Conservation (phyloP, 2,329 filamentous ascomycete species). For the Metarhizium robertsii region DNA sequence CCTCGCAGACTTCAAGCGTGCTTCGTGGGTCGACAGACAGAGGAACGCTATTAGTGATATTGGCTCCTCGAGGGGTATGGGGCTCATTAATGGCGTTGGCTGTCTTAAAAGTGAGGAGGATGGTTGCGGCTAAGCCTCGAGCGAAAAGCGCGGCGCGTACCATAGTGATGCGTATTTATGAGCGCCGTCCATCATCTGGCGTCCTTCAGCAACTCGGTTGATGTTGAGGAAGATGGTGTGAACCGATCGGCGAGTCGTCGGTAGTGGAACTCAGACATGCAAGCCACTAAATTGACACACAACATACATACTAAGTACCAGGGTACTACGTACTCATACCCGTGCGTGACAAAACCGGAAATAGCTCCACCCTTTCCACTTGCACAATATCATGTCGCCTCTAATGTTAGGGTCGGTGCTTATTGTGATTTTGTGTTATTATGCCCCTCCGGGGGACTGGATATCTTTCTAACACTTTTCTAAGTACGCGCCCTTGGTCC, state of each 20-base stretch:
- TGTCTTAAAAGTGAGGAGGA: background rate
- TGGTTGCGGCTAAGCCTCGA: background rate
- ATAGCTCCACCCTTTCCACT: background rate
- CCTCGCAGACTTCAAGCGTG: slow-evolving; percentile 32
- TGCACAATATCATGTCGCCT: no score
- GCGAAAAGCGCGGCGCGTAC: slow-evolving; percentile 1
- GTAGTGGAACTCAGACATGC: background rate
- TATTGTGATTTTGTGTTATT: no score
- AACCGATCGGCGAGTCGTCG: background rate
- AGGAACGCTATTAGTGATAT: background rate
- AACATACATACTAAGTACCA: no score
- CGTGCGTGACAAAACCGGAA: background rate
- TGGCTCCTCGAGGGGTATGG: background rate
- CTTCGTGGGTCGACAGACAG: background rate
- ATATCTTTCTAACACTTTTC: no score
- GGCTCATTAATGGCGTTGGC: background rate
- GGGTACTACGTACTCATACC: background rate
- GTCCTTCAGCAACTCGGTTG: background rate
- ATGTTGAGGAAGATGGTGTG: background rate
- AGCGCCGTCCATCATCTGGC: slow-evolving; percentile 4
- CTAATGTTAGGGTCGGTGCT: no score
- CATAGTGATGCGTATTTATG: slow-evolving; percentile 4
- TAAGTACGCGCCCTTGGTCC: no score
- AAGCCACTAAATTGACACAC: no score
- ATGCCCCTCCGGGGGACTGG: no score